These are phyloP conservation scores for Leccinum arenicola DNA, from an alignment of 768 basidiomycete genomes.

Conservation along the genomic window DNA sequence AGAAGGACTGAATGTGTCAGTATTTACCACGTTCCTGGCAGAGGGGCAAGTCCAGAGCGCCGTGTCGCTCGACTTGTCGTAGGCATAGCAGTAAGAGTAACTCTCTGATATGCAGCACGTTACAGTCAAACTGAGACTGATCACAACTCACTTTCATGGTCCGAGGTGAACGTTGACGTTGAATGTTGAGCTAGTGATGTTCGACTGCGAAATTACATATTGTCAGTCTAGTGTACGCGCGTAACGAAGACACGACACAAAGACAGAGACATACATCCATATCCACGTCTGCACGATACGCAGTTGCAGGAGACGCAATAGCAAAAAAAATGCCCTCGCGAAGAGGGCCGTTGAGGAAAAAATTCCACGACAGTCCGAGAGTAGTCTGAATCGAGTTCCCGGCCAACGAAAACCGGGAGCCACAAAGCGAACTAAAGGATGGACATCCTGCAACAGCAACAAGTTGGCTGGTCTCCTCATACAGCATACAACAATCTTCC, in stretches of 20 bases:
- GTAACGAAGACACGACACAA: not conserved
- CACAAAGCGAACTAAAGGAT: conserved; percentile 31
- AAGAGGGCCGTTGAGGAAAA: conserved; percentile 3
- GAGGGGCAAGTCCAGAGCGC: conserved; percentile 36
- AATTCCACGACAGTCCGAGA: conserved; percentile 24
- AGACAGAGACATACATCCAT: not conserved
- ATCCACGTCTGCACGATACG: not conserved
- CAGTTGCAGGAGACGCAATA: not conserved
- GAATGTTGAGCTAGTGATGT: not conserved
- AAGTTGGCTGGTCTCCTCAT: conserved; percentile 16
- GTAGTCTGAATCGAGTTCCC: conserved; percentile 37
- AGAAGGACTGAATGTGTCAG: conserved; percentile 45
- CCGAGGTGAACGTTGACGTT: not conserved
- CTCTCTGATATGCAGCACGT: conserved; percentile 26
- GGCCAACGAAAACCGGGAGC: conserved; percentile 13
- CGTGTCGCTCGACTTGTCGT: conserved; percentile 45
- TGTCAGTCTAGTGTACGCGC: not conserved
- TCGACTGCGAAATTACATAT: not conserved
- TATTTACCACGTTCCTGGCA: conserved; percentile 37
- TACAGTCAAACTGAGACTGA: no score
- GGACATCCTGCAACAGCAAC: not conserved
- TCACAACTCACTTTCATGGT: not conserved
- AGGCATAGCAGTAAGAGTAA: conserved; percentile 47
- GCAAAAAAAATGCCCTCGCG: conserved; percentile 8
- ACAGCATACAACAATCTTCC: not conserved